A percentile compares a stretch with the other conserved stretches of the same genome.
phyloP scores from a whole-genome alignment of 306 rosid genomes.

The Rosa rugosa region DNA sequence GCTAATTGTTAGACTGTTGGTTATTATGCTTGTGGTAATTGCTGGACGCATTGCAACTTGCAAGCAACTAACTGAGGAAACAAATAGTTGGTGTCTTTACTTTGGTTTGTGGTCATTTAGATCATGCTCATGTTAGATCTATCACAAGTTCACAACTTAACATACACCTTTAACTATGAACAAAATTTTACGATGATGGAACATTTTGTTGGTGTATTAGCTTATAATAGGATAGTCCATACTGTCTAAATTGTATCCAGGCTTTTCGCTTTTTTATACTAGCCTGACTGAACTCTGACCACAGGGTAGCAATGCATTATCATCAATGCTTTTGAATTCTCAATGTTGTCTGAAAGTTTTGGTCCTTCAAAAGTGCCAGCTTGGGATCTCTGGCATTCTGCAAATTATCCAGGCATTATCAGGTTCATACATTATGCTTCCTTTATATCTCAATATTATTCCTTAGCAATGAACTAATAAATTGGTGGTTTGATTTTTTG shows the following conservation, averaged over 20 bases:
- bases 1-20: background rate
- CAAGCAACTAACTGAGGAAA: background rate
- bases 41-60: conserved; percentile 22
- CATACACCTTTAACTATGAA: background rate
- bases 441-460: conserved; percentile 12
- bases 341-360: conserved; percentile 70
- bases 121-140: background rate
- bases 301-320: conserved; percentile 67
- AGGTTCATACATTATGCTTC: conserved; percentile 45
- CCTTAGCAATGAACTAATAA: conserved; percentile 2
- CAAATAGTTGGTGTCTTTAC: background rate
- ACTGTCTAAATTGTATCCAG: background rate
- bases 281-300: conserved; percentile 22
- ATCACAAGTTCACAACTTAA: conserved; percentile 13
- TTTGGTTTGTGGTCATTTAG: background rate
- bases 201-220: background rate
- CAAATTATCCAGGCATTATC: conserved; percentile 64
- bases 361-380: conserved; percentile 75
- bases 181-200: background rate
- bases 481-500: conserved; percentile 11
- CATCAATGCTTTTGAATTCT: conserved; percentile 60
- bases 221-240: background rate
- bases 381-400: conserved; percentile 69
- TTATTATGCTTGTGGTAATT: background rate
- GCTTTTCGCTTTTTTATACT: background rate